Base-by-base conservation (phyloP, 108 stramenopile species). In the Discostella stelligeroides region DNA sequence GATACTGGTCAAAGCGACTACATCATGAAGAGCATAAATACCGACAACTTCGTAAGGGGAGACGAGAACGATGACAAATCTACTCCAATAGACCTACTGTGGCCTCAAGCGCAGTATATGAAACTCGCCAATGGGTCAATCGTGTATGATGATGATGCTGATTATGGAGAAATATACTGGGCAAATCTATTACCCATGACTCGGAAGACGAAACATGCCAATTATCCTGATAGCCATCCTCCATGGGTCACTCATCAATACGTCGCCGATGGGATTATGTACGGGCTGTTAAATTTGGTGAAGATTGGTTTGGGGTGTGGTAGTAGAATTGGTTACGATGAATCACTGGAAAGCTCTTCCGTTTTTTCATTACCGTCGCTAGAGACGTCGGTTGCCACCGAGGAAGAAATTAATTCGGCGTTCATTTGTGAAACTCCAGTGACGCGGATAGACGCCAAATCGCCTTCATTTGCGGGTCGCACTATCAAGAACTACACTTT, bases 191-290 rank as follows among this genome's bases (percentile, higher is more conserved):
- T 49, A 15, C 68, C 68, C 28, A 38, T 15, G 28, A 25, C 59
- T n/a, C 60, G 24, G 8, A 70, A 70, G 40, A 70, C 70, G n/a
- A 61, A 53, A 20, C 0, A 1, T 20, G 70, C 50, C 3, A 49
- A 51, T 25, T 62, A 70, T 30, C 70, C 70, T 1, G 5, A 17
- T 10, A 61, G 51, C 8, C 70, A 70, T 40, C 70, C 70, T 40
- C 60, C 70, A 13, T 70, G 70, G 70, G 21, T 59, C 4, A 70
- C 70, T 23, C 70, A 70, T 41, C 70, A 70, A 53, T 70, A 70
- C 41, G 70, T 70, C n/a, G 70, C 70, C 0, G 70, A 70, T 50
- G 12, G 60, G 24, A 60, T 61, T 1, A 24, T 61, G 15, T 51
- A 62, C 28, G 39, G 59, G 15, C 48, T 70, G 50, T 17, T 70